Conservation (phyloP, 257 asterid genomes). For the Nicotiana otophora region DNA sequence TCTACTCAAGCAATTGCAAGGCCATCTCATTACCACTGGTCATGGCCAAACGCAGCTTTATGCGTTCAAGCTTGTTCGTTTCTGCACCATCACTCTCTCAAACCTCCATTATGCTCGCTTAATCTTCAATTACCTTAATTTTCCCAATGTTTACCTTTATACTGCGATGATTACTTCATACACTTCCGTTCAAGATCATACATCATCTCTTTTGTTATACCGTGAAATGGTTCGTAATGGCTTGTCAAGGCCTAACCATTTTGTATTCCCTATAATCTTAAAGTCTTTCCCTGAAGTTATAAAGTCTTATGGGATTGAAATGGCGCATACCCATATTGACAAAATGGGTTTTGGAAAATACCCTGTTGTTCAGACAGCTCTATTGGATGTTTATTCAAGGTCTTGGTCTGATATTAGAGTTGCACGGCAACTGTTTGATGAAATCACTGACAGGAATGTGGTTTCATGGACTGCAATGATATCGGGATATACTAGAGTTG, state of each 20-base stretch:
- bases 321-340: slow-evolving; percentile 58
- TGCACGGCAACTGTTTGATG: slow-evolving; percentile 69
- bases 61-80: slow-evolving; percentile 72
- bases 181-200: slow-evolving; percentile 34
- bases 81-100: slow-evolving; percentile 47
- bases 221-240: slow-evolving; percentile 51
- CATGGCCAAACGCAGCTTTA: slow-evolving; percentile 61
- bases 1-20: slow-evolving; percentile 72
- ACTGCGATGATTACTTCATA: slow-evolving; percentile 55
- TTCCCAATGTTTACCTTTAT: slow-evolving; percentile 59
- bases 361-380: slow-evolving; percentile 60
- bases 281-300: slow-evolving; percentile 53
- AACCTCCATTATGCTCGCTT: slow-evolving; percentile 53
- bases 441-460: slow-evolving; percentile 55
- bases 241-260: slow-evolving; percentile 56
- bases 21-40: slow-evolving; percentile 60
- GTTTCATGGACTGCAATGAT: slow-evolving; percentile 86
- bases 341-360: slow-evolving; percentile 47
- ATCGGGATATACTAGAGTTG: slow-evolving; percentile 59
- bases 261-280: slow-evolving; percentile 48
- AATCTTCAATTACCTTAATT: slow-evolving; percentile 48
- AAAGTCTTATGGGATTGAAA: slow-evolving; percentile 44
- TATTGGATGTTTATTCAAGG: slow-evolving; percentile 56
- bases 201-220: slow-evolving; percentile 42
- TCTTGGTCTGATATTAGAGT: slow-evolving; percentile 29